Evolutionary conservation across 805 yeast species (phyloP).

Genomic region (Scheffersomyces amazonensis): DNA sequence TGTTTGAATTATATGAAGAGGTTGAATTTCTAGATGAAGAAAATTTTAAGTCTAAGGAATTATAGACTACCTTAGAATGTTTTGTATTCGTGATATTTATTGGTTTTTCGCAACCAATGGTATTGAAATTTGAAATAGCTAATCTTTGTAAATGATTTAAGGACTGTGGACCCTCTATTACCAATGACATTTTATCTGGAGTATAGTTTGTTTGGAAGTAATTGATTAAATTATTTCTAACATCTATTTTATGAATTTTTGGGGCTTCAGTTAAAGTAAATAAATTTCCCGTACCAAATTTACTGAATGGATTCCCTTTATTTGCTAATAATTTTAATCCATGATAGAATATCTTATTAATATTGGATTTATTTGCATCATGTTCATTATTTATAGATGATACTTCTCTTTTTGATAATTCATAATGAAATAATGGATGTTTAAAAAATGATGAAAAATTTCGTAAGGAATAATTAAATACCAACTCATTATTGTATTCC

Average conservation of each 20-base stretch:
- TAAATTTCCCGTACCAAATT: constrained; percentile 65
- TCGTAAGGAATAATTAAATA: constrained; percentile 44
- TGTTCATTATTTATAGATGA: constrained; percentile 69
- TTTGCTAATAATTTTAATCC: constrained; percentile 53
- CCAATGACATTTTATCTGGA: constrained; percentile 53
- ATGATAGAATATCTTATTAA: constrained; percentile 53
- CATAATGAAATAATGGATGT: constrained; percentile 47
- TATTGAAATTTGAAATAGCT: constrained; percentile 43
- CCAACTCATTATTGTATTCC: constrained; percentile 22
- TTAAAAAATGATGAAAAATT: constrained; percentile 52
- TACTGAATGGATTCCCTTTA: constrained; percentile 48
- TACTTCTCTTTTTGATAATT: constrained; percentile 47
- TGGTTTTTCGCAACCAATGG: constrained; percentile 13
- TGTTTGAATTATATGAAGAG: constrained; percentile 4
- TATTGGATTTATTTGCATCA: constrained; percentile 42
- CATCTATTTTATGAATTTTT: constrained; percentile 25
- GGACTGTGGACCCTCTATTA: constrained; percentile 66
- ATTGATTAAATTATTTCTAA: constrained; percentile 24
- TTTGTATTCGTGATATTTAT: background rate
- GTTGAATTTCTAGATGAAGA: constrained; percentile 16
- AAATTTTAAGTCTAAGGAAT: constrained; percentile 9
- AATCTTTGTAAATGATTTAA: constrained; percentile 53
- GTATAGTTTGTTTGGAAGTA: constrained; percentile 43
- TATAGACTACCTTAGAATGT: background rate
- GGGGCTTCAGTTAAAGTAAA: constrained; percentile 42